Evolutionary conservation across 2,329 filamentous ascomycete genomes (phyloP), one percentile per base, ranked within the genome.

Genomic region (Sphaerulina vaccinii): DNA sequence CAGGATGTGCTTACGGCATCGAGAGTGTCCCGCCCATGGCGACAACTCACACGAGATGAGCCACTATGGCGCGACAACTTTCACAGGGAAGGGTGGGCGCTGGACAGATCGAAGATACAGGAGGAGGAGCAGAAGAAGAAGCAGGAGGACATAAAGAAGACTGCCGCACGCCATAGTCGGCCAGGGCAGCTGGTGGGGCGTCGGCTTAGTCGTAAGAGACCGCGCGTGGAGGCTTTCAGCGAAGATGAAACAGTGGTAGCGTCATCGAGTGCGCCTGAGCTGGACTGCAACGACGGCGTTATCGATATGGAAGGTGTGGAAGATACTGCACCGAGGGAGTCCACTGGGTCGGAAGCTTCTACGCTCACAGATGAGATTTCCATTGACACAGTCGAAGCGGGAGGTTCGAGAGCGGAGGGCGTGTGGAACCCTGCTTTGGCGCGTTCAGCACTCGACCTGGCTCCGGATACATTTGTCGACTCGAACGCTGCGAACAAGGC

Each of bases 51-150:
- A 5, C 73, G 90, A 45, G 93, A 99, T 69, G 83, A 88, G 27
- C 86, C 87, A 55, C 74, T 97, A 22, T 99, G 93, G 93, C 86
- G 89, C 66, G 79, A 83, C 11, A 73, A 95, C 11, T 99, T 95
- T 70, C 79, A 85, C 29, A 73, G 84, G 6, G 91, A 97, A 72
- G 93, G 93, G 5, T 99, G 93, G 88, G 52, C 69, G 54, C 49
- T 70, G 40, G 65, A 70, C 23, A 46, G 49, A 36, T 54, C 41
- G 11, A 66, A 62, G 55, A 55, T 65, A 64, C 38, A 45, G 16
- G 52, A 41, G 22, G 49, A 51, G 13, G 63, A 63, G 39, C 48
- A 55, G 23, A 18, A 47, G 44, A 61, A 57, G 11, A 52, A 46
- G 47, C 43, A 35, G 23, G 52, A 53, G 46, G 60, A 58, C 16